Evolutionary conservation across 768 basidiomycete genomes (phyloP).

Genomic region (Psilocybe subaeruginosa): DNA sequence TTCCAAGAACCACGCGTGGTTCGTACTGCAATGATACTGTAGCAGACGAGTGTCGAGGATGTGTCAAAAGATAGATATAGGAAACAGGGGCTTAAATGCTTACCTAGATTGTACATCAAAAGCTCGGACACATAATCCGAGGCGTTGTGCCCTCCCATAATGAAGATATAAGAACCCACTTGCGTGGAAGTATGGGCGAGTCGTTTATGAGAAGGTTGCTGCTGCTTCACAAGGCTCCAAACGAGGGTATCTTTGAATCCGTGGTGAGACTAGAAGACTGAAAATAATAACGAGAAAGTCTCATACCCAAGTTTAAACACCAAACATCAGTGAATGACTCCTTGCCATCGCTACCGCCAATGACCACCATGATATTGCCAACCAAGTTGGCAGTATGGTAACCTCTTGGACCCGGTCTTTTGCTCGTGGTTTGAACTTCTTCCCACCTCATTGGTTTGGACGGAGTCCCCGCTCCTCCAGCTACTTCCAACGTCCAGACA

Average conservation of each 20-base stretch:
- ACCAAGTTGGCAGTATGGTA: conserved; percentile 93
- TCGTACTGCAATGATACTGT: conserved; percentile 88
- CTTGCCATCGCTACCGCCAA: conserved; percentile 90
- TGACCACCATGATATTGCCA: conserved; percentile 81
- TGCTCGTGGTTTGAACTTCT: conserved; percentile 56
- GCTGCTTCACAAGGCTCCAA: conserved; percentile 49
- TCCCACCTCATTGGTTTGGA: conserved; percentile 37
- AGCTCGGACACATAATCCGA: conserved; percentile 73
- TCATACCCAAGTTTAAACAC: conserved; percentile 82
- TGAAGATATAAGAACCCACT: conserved; percentile 90
- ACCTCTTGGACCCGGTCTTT: conserved; percentile 67
- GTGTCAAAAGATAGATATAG: neutral
- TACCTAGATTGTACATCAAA: conserved; percentile 87
- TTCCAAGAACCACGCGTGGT: conserved; percentile 65
- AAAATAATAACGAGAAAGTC: neutral
- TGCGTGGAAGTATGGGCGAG: conserved; percentile 87
- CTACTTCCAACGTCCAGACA: conserved; percentile 82
- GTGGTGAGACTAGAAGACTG: neutral
- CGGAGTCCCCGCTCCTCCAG: conserved; percentile 19
- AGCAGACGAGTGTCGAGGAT: neutral
- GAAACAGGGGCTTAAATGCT: conserved; percentile 8
- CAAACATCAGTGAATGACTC: conserved; percentile 90
- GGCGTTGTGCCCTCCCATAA: conserved; percentile 89
- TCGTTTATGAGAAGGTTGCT: conserved; percentile 50
- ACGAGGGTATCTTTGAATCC: conserved; percentile 39